These are phyloP conservation scores for Hypoxylon sp. DNA, from an alignment of 2,329 filamentous ascomycete genomes.

Conservation along the genomic window DNA sequence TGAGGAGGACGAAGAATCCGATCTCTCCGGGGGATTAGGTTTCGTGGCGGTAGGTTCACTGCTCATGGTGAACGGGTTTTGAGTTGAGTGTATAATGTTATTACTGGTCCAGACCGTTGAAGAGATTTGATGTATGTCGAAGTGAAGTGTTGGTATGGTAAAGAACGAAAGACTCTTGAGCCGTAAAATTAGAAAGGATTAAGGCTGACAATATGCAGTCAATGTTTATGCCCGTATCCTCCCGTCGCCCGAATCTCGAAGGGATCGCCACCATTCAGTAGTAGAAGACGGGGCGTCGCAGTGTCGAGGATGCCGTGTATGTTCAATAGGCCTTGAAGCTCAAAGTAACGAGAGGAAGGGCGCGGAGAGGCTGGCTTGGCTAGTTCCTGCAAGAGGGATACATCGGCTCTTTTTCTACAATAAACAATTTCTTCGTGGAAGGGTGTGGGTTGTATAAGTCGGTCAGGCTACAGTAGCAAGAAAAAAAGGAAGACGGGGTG, in stretches of 20 bases:
- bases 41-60: slow-evolving; percentile 36
- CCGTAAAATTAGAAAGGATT: slow-evolving; percentile 27
- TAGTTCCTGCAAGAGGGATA: slow-evolving; percentile 33
- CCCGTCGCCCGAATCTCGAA: slow-evolving; percentile 34
- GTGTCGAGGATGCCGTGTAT: slow-evolving; percentile 12
- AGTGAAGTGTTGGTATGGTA: slow-evolving; percentile 19
- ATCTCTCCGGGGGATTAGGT: slow-evolving; percentile 41
- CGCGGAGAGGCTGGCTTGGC: slow-evolving; percentile 32
- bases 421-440: slow-evolving; percentile 22
- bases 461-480: slow-evolving; percentile 28
- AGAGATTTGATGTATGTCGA: slow-evolving; percentile 19
- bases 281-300: slow-evolving; percentile 6
- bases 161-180: slow-evolving; percentile 24
- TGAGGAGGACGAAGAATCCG: slow-evolving; percentile 45
- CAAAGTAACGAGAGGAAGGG: slow-evolving; percentile 32
- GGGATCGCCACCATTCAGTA: slow-evolving; percentile 36
- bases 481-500: slow-evolving; percentile 27
- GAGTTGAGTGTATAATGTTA: slow-evolving; percentile 14
- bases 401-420: slow-evolving; percentile 34
- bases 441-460: slow-evolving; percentile 37
- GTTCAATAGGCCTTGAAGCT: slow-evolving; percentile 24
- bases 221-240: slow-evolving; percentile 36
- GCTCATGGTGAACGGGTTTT: slow-evolving; percentile 38
- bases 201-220: slow-evolving; percentile 22
- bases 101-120: slow-evolving; percentile 27